phyloP scores from a whole-genome alignment of 352 stramenopile species.

The Phytophthora melonis region DNA sequence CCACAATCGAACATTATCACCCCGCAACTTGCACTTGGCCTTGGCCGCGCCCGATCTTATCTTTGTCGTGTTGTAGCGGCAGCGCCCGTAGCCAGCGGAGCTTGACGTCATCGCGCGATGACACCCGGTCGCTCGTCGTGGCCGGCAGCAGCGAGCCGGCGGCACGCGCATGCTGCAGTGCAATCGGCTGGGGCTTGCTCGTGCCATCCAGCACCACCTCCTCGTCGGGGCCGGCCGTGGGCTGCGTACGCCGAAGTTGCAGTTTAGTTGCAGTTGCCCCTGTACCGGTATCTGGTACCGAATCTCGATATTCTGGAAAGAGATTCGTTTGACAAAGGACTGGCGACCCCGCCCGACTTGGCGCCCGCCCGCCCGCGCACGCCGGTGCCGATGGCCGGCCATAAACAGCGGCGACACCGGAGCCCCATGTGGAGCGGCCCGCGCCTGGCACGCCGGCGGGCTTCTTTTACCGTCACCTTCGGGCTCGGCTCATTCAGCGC shows the following conservation, averaged over 20 bases:
- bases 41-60: slow-evolving; percentile 14
- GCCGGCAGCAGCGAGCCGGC: background rate
- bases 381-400: background rate
- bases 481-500: slow-evolving; percentile 9
- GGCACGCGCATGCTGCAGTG: background rate
- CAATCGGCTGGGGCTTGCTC: background rate
- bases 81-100: too few relatives aligned
- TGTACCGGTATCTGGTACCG: slow-evolving; percentile 1
- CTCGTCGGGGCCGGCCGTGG: background rate
- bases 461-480: slow-evolving; percentile 24
- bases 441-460: slow-evolving; percentile 21
- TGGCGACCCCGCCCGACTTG: too few relatives aligned
- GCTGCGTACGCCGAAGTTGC: slow-evolving; percentile 7
- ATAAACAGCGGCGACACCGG: background rate
- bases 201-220: too few relatives aligned
- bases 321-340: slow-evolving; percentile 28
- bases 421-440: slow-evolving; percentile 14
- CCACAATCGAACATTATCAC: slow-evolving; percentile 22
- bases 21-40: slow-evolving; percentile 3
- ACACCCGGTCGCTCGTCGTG: background rate
- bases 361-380: background rate
- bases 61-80: slow-evolving; percentile 25
- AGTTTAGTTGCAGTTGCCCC: slow-evolving; percentile 32
- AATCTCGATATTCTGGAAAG: too few relatives aligned
- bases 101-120: background rate